Evolutionary conservation across 2,329 filamentous ascomycete genomes (phyloP).

Genomic region (Sphaerostilbella broomeana): DNA sequence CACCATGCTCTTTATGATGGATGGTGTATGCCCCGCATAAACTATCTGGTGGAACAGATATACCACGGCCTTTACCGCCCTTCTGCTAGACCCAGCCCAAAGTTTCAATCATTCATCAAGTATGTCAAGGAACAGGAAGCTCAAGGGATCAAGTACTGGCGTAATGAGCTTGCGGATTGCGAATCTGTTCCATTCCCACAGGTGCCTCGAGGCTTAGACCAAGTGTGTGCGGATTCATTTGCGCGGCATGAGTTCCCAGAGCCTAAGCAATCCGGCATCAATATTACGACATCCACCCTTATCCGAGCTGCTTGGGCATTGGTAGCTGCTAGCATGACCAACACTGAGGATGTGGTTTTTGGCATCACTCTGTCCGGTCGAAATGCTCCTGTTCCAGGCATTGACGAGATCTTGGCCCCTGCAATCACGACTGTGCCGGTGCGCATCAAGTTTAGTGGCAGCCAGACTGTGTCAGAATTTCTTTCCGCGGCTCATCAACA

Average conservation of each 20-base stretch:
- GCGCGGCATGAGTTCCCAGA: too few species aligned
- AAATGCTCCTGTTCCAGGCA: conserved; percentile 18
- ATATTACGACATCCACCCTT: background rate
- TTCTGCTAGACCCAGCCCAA: too few species aligned
- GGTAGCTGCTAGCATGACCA: conserved; percentile 9
- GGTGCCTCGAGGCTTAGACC: too few species aligned
- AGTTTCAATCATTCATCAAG: too few species aligned
- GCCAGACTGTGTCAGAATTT: background rate
- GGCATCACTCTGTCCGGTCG: conserved; percentile 22
- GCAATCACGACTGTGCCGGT: conserved; percentile 24
- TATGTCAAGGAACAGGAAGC: too few species aligned
- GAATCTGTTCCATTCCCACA: too few species aligned
- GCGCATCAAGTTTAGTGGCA: conserved; percentile 14
- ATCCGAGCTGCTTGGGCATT: conserved; percentile 10
- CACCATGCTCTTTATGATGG: conserved; percentile 17
- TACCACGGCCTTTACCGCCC: too few species aligned
- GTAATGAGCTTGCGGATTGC: too few species aligned
- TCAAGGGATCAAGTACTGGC: too few species aligned
- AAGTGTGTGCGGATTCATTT: too few species aligned
- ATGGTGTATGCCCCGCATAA: conserved; percentile 5
- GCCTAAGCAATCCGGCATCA: too few species aligned
- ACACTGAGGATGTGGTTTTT: conserved; percentile 25
- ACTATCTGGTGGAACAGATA: too few species aligned
- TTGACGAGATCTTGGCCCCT: conserved; percentile 22
- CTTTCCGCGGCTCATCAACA: background rate